A percentile compares a stretch with the other conserved stretches of the same genome.
Conservation (phyloP, 23 red algal genomes). For the Chondrus crispus region DNA sequence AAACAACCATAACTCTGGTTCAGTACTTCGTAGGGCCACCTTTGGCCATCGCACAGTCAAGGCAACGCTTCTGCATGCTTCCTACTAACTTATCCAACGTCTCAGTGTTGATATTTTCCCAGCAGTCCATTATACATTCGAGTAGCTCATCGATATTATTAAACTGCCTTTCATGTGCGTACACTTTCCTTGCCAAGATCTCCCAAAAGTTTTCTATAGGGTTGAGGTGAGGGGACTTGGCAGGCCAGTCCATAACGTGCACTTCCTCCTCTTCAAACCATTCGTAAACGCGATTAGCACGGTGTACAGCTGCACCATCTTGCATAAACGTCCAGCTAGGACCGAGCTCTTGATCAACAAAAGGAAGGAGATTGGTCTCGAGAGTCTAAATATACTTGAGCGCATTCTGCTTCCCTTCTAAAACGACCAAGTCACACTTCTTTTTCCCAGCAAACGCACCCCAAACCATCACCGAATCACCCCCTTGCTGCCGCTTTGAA, state of each 20-base stretch:
- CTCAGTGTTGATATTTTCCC: too few relatives aligned
- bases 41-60: too few relatives aligned
- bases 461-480: background rate
- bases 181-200: background rate
- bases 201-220: background rate
- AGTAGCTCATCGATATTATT: background rate
- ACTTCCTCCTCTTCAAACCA: background rate
- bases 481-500: background rate
- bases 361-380: background rate
- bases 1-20: too few relatives aligned
- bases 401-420: background rate
- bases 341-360: background rate
- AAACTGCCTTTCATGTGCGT: background rate
- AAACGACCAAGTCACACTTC: background rate
- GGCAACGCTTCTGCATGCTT: too few relatives aligned
- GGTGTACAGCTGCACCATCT: background rate
- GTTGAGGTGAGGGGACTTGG: background rate
- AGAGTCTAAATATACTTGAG: background rate
- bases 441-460: background rate
- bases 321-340: background rate
- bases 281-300: background rate
- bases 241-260: background rate
- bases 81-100: too few relatives aligned
- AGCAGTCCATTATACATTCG: background rate
- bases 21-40: too few relatives aligned